These are phyloP conservation scores for Eucommia ulmoides DNA, from an alignment of 257 asterid genomes.

Conservation along the genomic window DNA sequence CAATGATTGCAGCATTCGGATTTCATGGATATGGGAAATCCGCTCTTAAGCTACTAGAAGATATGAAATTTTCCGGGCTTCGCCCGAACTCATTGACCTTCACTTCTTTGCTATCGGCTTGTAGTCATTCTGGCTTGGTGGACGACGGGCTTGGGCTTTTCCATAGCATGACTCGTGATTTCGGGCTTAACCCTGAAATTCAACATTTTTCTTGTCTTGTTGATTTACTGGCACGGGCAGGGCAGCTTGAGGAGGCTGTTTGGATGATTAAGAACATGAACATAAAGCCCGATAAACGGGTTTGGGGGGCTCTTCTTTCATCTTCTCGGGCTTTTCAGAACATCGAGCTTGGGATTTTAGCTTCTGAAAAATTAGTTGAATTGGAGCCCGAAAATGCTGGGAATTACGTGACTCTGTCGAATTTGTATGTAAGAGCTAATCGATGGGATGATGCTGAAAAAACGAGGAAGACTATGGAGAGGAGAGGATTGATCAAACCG, in stretches of 20 bases:
- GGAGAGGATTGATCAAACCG: slow-evolving; percentile 24
- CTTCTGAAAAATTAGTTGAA: slow-evolving; percentile 22
- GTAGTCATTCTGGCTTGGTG: slow-evolving; percentile 36
- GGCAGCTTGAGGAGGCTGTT: slow-evolving; percentile 31
- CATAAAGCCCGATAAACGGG: slow-evolving; percentile 16
- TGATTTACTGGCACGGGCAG: slow-evolving; percentile 34
- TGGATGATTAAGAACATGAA: slow-evolving; percentile 18
- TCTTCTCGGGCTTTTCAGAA: slow-evolving; percentile 14
- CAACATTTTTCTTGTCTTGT: slow-evolving; percentile 27
- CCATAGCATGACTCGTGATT: slow-evolving; percentile 17
- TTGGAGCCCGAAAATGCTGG: slow-evolving; percentile 36
- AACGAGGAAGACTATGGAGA: slow-evolving; percentile 22
- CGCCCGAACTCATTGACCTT: slow-evolving; percentile 21
- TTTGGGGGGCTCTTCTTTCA: slow-evolving; percentile 33
- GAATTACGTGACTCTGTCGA: slow-evolving; percentile 31
- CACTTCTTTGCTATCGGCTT: slow-evolving; percentile 31
- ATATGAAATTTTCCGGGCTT: slow-evolving; percentile 21
- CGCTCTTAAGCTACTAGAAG: slow-evolving; percentile 20
- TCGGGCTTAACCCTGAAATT: slow-evolving; percentile 16
- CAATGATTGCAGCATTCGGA: slow-evolving; percentile 37
- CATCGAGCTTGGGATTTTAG: slow-evolving; percentile 17
- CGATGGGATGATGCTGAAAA: slow-evolving; percentile 20
- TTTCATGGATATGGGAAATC: slow-evolving; percentile 24
- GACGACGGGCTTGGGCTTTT: slow-evolving; percentile 21
- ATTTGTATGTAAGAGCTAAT: slow-evolving; percentile 29